These are phyloP conservation scores for Yamadazyma philogaea DNA, from an alignment of 805 yeast genomes.

Conservation along the genomic window DNA sequence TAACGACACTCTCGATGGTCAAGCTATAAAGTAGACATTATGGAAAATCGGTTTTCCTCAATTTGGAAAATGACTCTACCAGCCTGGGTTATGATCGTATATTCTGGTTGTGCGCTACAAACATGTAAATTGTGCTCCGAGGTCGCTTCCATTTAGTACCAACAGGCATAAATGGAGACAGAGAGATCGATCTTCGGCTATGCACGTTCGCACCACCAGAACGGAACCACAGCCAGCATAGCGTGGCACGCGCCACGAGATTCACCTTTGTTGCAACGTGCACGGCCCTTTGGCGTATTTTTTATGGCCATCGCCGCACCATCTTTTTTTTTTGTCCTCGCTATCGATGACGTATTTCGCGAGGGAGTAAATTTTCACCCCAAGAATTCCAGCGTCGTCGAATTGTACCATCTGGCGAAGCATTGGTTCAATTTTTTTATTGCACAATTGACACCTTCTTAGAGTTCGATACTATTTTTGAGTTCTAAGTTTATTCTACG, in stretches of 20 bases:
- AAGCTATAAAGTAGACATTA: too few species aligned
- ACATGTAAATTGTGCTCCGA: too few species aligned
- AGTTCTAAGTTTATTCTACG: background rate
- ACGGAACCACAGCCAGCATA: background rate
- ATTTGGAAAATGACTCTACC: too few species aligned
- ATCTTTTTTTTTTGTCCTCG: background rate
- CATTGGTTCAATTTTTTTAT: background rate
- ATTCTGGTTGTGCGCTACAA: too few species aligned
- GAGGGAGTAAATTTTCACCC: constrained; percentile 2
- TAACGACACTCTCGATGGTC: too few species aligned
- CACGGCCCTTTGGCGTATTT: background rate
- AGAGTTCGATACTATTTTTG: background rate
- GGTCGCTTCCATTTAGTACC: too few species aligned
- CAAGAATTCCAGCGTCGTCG: constrained; percentile 7
- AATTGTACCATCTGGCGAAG: constrained; percentile 1
- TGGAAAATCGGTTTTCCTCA: too few species aligned
- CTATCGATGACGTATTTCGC: constrained; percentile 5
- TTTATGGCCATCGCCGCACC: constrained; percentile 1
- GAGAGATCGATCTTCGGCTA: background rate
- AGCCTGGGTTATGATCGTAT: too few species aligned
- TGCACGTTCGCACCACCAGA: background rate
- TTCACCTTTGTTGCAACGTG: background rate
- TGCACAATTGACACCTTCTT: background rate
- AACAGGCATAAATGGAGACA: too few species aligned
- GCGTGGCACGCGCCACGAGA: background rate